Evolutionary conservation across 352 stramenopile genomes (phyloP), one percentile per base, ranked within the genome.

Genomic region (Phytophthora crassamura): DNA sequence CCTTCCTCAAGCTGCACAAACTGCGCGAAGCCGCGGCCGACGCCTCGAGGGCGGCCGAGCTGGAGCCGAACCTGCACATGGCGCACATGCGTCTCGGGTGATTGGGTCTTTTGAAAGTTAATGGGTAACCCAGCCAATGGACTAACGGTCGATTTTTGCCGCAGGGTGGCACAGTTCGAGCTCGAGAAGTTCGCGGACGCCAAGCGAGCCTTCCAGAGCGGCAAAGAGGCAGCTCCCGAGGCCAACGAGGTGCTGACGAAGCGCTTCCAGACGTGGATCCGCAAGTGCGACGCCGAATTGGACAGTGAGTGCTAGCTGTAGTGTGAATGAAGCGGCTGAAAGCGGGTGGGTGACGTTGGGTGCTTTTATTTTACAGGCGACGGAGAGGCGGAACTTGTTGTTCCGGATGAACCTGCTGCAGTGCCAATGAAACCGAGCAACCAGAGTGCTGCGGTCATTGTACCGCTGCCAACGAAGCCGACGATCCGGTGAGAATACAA

Each of bases 281-380:
- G 90, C 64, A 97, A 96, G 55, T 97, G 90, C 51, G 81, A 97
- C 39, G 85, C 87, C 0, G 89, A 97, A 47, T 12, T 93, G 20
- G 77, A 92, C 61, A 80, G 84, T 93, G 46, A 62, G 84, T 56
- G 10, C 9, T 36, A 49, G 15, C 7, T 54, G 1, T 10, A 41
- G 33, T 7, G 11, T 7, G 39, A 3, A 30, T 36, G 20, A 38
- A 12, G 14, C 20, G 50, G 22, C 10, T 52, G 9, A 36, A n/a
- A 12, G 12, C 20, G 22, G 1, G 11, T 52, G 18, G 15, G 32
- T 58, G 52, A 53, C 35, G 9, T 59, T 43, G 25, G 36, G 5
- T 7, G 25, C 7, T 16, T 30, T 66, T 11, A 42, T n/a, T 14
- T 38, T n/a, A n/a, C 30, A 73, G 58, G 43, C 39, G 66, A 74